Base-by-base conservation (phyloP, 2,329 filamentous ascomycete species). In the Diaporthe longicolla region DNA sequence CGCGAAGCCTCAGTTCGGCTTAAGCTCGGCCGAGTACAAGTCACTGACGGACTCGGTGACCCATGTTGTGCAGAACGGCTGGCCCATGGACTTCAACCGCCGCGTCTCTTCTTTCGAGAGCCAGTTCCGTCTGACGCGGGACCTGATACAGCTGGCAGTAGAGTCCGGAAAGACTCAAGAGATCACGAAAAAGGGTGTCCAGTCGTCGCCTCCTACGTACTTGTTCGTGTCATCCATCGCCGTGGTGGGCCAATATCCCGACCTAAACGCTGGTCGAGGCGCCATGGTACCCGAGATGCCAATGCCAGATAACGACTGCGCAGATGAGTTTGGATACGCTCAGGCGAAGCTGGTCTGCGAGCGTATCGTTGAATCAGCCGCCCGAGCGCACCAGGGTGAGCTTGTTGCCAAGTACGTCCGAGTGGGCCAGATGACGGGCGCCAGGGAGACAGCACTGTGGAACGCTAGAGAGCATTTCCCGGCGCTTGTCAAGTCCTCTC, bases 401-500 rank as follows among this genome's bases (percentile, higher is more conserved):
- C 55, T 87, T 19, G 80, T 81, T 0, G 79, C 81, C 0, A 81
- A 81, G 3, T 77, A 83, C 6, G 78, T 85, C 52, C 84, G 86
- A 2, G 82, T 86, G 3, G 86, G 84, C 0, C 86, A 87, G 76
- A 82, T 87, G 54, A 82, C 88, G 1, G 89, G 89, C 0, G 87
- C 85, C 0, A 84, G 77, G 3, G 81, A 71, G 0, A 88, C 80
- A 70, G 89, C 88, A 0, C 86, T 85, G 76, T 91, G 89, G 89
- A 91, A 90, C 76, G 80, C 84, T 0, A 81, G 81, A 32, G 88
- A 90, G 77, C 87, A 90, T 76, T 79, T 89, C 17, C 76, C 82
- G 0, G 87, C 88, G 76, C 72, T 90, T 48, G 76, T 89, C 68
- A 89, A 89, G 78, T 87, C 84, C 0, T 84, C 85, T 0, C 86